Conservation (phyloP, 2,329 filamentous ascomycete genomes). For the Tolypocladium inflatum region DNA sequence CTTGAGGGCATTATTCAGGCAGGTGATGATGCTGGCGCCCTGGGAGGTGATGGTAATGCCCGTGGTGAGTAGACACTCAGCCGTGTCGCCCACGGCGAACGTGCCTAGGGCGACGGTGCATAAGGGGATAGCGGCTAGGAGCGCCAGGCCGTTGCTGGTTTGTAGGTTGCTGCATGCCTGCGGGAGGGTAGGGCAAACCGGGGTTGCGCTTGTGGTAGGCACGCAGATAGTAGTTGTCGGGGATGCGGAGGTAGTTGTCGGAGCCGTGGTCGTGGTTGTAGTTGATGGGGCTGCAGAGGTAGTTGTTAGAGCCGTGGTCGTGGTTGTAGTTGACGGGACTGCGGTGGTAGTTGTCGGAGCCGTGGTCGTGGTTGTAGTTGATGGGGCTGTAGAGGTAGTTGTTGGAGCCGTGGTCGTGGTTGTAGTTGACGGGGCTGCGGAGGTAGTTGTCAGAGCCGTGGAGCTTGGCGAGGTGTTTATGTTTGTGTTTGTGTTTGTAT, state of each 20-base stretch:
- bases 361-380: neutral
- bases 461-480: too few relatives aligned
- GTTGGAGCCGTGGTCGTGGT: too few relatives aligned
- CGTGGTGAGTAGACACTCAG: slow-evolving; percentile 1
- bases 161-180: neutral
- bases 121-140: neutral
- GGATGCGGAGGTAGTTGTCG: too few relatives aligned
- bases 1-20: neutral
- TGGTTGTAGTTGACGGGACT: neutral
- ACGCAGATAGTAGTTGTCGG: neutral
- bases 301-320: too few relatives aligned
- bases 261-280: too few relatives aligned
- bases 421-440: too few relatives aligned
- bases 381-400: too few relatives aligned
- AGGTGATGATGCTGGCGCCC: slow-evolving; percentile 2
- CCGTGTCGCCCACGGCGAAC: neutral
- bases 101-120: slow-evolving; percentile 2
- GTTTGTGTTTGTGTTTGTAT: too few relatives aligned
- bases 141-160: neutral
- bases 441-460: too few relatives aligned
- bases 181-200: slow-evolving; percentile 3
- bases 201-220: neutral
- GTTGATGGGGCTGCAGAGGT: too few relatives aligned
- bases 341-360: too few relatives aligned
- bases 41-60: neutral